Evolutionary conservation across 2,329 filamentous ascomycete genomes (phyloP).

Genomic region (Aspergillus sp.): DNA sequence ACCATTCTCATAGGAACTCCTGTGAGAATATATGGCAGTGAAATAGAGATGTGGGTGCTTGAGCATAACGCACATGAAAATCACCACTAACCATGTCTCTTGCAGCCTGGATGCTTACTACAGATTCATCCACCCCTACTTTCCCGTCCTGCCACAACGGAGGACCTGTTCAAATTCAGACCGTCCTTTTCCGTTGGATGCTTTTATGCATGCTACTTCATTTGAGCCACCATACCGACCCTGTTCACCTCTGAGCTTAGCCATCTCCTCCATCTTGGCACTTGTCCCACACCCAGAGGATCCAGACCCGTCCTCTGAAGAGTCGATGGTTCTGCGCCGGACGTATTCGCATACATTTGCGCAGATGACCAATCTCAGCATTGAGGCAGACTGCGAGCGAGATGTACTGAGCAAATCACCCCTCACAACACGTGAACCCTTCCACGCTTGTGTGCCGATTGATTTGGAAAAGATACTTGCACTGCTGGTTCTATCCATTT

Average conservation of each 20-base stretch:
- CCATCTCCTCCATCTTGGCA: conserved; percentile 42
- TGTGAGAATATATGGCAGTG: conserved; percentile 40
- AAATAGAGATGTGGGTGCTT: conserved; percentile 38
- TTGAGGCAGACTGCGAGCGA: conserved; percentile 44
- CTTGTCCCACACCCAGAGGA: conserved; percentile 42
- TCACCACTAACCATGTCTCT: not conserved
- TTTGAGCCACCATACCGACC: conserved; percentile 36
- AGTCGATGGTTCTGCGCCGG: conserved; percentile 36
- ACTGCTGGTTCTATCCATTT: conserved; percentile 42
- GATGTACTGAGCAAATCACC: conserved; percentile 33
- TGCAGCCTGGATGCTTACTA: conserved; percentile 45
- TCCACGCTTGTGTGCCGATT: conserved; percentile 39
- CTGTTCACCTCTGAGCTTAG: conserved; percentile 41
- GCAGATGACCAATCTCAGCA: conserved; percentile 35
- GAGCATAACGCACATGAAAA: not conserved
- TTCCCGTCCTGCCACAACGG: conserved; percentile 43
- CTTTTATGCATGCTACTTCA: conserved; percentile 25
- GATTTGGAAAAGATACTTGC: conserved; percentile 43
- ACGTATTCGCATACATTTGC: conserved; percentile 41
- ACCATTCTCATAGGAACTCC: conserved; percentile 23
- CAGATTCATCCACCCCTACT: conserved; percentile 44
- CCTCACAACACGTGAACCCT: conserved; percentile 29
- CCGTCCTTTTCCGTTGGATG: conserved; percentile 30
- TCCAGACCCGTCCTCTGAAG: conserved; percentile 31
- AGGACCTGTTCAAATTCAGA: conserved; percentile 27